A percentile compares a stretch with the other conserved stretches of the same genome.
Conservation (phyloP, 306 rosid species). For the Cucurbita ficifolia region DNA sequence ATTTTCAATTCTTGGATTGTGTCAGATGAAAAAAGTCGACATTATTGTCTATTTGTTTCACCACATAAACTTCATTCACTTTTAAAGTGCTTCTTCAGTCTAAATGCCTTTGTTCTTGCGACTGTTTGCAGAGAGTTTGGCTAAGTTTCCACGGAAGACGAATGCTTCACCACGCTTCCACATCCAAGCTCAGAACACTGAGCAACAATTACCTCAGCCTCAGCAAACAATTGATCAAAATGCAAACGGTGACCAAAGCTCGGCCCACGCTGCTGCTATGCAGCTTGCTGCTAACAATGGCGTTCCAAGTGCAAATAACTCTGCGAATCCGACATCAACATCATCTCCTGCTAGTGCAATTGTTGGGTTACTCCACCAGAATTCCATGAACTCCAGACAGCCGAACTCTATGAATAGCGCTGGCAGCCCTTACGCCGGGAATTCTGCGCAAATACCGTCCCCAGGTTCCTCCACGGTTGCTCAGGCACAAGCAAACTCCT, state of each 20-base stretch:
- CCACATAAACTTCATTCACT: too few relatives aligned
- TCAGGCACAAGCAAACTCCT: constrained; percentile 56
- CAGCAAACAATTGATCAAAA: constrained; percentile 38
- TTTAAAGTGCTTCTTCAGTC: not conserved
- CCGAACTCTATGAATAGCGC: constrained; percentile 19
- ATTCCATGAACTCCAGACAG: constrained; percentile 82
- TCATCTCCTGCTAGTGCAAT: constrained; percentile 73
- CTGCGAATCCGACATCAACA: constrained; percentile 47
- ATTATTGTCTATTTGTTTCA: not conserved
- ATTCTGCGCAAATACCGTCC: constrained; percentile 74
- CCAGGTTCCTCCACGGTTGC: constrained; percentile 69
- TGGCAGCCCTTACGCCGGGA: constrained; percentile 66
- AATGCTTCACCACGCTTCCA: constrained; percentile 49
- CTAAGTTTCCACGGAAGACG: constrained; percentile 82
- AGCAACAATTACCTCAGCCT: constrained; percentile 50
- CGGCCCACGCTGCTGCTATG: constrained; percentile 38
- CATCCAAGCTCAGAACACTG: constrained; percentile 50
- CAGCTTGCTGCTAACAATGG: constrained; percentile 38
- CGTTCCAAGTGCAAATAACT: constrained; percentile 50
- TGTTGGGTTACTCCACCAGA: constrained; percentile 88
- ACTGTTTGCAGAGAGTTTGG: constrained; percentile 56
- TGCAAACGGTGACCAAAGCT: constrained; percentile 41
- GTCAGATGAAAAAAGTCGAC: not conserved
- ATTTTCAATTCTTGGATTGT: not conserved
- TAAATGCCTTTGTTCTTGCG: not conserved